Conservation (phyloP, 1,284 basidiomycete genomes). For the Retiboletus fuscus region DNA sequence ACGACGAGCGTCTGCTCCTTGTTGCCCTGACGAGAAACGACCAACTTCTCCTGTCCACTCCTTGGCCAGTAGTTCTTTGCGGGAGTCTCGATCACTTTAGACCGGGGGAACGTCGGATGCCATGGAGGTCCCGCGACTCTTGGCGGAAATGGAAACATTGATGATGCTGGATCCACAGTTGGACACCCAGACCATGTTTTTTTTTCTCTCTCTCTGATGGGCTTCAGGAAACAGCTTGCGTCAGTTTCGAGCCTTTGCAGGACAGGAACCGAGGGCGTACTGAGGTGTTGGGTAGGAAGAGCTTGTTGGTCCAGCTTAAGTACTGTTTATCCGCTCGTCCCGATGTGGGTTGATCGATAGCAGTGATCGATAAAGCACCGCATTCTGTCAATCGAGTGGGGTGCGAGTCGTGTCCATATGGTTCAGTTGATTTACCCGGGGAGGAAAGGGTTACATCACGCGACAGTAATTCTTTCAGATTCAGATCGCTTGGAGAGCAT, state of each 20-base stretch:
- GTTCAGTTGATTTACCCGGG: too few relatives aligned
- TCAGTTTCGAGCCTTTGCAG: neutral
- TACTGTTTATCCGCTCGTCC: neutral
- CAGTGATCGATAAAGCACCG: too few relatives aligned
- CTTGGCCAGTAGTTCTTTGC: constrained; percentile 15
- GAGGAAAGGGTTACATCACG: too few relatives aligned
- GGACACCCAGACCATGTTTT: constrained; percentile 13
- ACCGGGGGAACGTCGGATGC: neutral
- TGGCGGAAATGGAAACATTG: neutral
- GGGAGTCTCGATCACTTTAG: constrained; percentile 3
- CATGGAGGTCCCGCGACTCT: constrained; percentile 3
- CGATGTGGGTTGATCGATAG: constrained; percentile 2
- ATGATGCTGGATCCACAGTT: constrained; percentile 5
- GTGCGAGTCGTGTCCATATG: too few relatives aligned
- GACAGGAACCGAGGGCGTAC: neutral
- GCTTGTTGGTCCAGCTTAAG: neutral
- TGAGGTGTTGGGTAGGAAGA: neutral
- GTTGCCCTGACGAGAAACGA: neutral
- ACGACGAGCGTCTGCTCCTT: constrained; percentile 3
- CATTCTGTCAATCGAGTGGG: too few relatives aligned
- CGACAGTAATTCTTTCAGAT: too few relatives aligned
- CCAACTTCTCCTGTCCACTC: constrained; percentile 3
- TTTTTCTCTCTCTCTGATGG: too few relatives aligned
- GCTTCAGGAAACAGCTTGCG: neutral
- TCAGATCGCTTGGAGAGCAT: neutral